Evolutionary conservation across 106 monocot genomes (phyloP).

Genomic region (Dendrobium nobile): DNA sequence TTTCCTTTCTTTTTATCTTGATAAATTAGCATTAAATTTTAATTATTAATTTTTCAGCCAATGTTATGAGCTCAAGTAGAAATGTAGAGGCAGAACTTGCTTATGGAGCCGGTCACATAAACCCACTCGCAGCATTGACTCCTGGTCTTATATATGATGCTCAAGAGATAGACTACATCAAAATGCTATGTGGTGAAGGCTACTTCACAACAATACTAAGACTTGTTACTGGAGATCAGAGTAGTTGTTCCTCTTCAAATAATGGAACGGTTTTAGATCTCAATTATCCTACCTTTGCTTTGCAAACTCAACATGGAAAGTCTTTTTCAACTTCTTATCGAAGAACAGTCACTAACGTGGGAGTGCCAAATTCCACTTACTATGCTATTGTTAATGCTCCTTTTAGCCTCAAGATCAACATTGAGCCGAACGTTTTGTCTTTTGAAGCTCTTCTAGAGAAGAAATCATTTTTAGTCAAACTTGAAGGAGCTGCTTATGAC

Average conservation of each 20-base stretch:
- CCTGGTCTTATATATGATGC: conserved; percentile 23
- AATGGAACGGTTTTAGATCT: conserved; percentile 12
- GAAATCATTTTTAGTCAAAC: conserved; percentile 14
- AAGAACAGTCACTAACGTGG: conserved; percentile 27
- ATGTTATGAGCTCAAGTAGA: conserved; percentile 4
- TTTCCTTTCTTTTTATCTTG: too few relatives aligned
- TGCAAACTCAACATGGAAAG: background rate
- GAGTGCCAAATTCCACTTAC: conserved; percentile 6
- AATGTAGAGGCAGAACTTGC: conserved; percentile 17
- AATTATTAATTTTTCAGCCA: conserved; percentile 2
- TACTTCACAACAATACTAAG: conserved; percentile 4
- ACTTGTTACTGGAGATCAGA: conserved; percentile 16
- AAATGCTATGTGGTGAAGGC: conserved; percentile 18
- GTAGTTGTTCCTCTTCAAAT: conserved; percentile 9
- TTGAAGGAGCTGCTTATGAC: conserved; percentile 3
- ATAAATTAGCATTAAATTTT: too few relatives aligned
- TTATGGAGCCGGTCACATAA: conserved; percentile 20
- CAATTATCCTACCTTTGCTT: conserved; percentile 20
- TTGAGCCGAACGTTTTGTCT: conserved; percentile 9
- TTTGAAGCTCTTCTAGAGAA: conserved; percentile 21
- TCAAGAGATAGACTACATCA: conserved; percentile 11
- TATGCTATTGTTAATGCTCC: background rate
- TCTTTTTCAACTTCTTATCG: conserved; percentile 1
- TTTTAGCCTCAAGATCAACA: background rate
- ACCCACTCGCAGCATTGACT: conserved; percentile 10